Percentiles rank a stretch among this genome's conserved stretches.
These are phyloP conservation scores for Myriosclerotinia scirpicola DNA, from an alignment of 2,329 filamentous ascomycete species.

Conservation along the genomic window DNA sequence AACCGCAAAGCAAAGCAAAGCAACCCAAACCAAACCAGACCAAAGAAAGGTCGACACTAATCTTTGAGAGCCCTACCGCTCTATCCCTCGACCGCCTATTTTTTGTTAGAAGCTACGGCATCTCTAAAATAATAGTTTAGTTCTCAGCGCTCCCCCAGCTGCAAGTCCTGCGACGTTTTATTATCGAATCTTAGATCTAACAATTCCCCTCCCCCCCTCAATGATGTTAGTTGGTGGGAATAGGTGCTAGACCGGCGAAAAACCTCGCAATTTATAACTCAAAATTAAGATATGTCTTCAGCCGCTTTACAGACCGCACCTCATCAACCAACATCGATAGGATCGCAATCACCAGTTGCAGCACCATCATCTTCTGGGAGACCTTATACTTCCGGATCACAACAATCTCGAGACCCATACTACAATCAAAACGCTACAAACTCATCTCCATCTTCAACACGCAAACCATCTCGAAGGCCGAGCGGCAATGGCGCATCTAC, in stretches of 20 bases:
- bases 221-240: slow-evolving; percentile 48
- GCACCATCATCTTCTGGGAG: slow-evolving; percentile 48
- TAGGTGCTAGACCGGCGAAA: slow-evolving; percentile 44
- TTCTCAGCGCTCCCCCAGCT: slow-evolving; percentile 24
- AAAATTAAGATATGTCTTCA: slow-evolving; percentile 56
- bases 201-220: slow-evolving; percentile 17
- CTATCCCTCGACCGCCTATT: slow-evolving; percentile 19
- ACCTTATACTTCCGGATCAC: slow-evolving; percentile 55
- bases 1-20: neutral
- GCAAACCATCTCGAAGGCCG: slow-evolving; percentile 54
- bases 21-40: too few species aligned
- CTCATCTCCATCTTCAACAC: slow-evolving; percentile 51
- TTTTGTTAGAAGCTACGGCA: slow-evolving; percentile 11
- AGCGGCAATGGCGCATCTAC: slow-evolving; percentile 50
- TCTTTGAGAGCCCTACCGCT: too few species aligned
- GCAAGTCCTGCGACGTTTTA: slow-evolving; percentile 27
- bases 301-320: slow-evolving; percentile 62
- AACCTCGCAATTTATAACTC: slow-evolving; percentile 29
- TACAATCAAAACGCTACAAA: slow-evolving; percentile 43
- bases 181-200: neutral
- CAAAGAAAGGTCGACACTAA: too few species aligned
- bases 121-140: slow-evolving; percentile 1
- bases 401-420: slow-evolving; percentile 56
- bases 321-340: slow-evolving; percentile 52
- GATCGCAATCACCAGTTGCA: slow-evolving; percentile 49